Evolutionary conservation across 306 rosid species (phyloP).

Genomic region (Quercus suber): DNA sequence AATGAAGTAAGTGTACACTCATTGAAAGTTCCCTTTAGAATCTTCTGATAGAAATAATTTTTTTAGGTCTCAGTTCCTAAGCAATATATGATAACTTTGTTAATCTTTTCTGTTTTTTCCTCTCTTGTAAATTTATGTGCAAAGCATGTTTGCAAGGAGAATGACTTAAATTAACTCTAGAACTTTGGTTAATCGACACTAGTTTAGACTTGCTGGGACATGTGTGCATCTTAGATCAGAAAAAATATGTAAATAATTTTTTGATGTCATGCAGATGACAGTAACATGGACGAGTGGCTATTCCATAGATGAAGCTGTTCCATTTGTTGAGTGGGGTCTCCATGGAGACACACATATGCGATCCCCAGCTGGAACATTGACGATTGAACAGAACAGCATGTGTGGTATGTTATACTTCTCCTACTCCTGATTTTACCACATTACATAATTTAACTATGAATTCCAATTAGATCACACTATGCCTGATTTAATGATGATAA

Average conservation of each 20-base stretch:
- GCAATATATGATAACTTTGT: no score
- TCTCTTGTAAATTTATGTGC: not conserved
- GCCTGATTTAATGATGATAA: not conserved
- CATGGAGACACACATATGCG: conserved; percentile 27
- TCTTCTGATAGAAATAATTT: not conserved
- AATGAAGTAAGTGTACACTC: conserved; percentile 55
- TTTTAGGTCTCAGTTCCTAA: not conserved
- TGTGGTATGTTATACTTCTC: conserved; percentile 55
- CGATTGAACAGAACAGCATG: conserved; percentile 63
- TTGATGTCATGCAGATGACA: conserved; percentile 62
- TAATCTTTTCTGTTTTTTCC: no score
- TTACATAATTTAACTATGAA: not conserved
- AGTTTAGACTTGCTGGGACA: no score
- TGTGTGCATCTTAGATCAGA: no score
- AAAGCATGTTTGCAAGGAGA: not conserved
- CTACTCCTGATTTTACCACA: not conserved
- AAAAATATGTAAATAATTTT: not conserved
- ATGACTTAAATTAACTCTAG: no score
- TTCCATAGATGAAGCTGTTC: conserved; percentile 59
- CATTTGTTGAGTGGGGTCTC: conserved; percentile 64
- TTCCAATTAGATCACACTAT: not conserved
- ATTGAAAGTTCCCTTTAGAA: not conserved
- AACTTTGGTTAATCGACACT: no score
- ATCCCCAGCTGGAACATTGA: conserved; percentile 85
- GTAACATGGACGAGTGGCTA: conserved; percentile 97